These are phyloP conservation scores for Mitragyna speciosa DNA, from an alignment of 257 asterid genomes.

Conservation along the genomic window DNA sequence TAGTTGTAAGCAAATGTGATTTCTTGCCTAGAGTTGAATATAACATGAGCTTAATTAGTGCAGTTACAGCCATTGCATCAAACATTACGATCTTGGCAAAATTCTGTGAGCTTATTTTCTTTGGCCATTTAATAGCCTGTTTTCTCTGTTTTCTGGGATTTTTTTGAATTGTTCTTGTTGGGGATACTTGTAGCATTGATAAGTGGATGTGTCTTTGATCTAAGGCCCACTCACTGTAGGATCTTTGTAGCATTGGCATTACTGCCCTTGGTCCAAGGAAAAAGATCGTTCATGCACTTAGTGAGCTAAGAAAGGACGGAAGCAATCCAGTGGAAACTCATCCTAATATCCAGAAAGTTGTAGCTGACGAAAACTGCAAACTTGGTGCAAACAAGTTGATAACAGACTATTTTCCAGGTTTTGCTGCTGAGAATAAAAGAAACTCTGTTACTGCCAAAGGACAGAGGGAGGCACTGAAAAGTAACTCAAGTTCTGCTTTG, in stretches of 20 bases:
- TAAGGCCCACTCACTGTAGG: constrained; percentile 42
- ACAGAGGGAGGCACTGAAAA: constrained; percentile 33
- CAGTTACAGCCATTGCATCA: not conserved
- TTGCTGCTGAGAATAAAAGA: constrained; percentile 41
- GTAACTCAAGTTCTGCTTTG: constrained; percentile 29
- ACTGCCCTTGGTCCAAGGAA: constrained; percentile 90
- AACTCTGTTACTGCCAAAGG: constrained; percentile 25
- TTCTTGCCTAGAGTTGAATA: not conserved
- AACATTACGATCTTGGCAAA: not conserved
- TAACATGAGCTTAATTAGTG: not conserved
- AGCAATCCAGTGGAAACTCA: constrained; percentile 38
- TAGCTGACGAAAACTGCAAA: constrained; percentile 39
- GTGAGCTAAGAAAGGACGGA: constrained; percentile 45
- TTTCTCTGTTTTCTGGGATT: not conserved
- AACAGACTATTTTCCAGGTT: constrained; percentile 73
- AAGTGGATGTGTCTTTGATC: not conserved
- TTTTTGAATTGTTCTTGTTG: not conserved
- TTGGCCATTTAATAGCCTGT: not conserved
- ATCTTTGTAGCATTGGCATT: constrained; percentile 73
- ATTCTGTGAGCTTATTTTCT: not conserved
- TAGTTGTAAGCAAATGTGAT: not conserved
- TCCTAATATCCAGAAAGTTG: constrained; percentile 36
- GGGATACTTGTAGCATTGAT: not conserved
- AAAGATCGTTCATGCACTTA: constrained; percentile 64
- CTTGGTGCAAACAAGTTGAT: constrained; percentile 60